phyloP scores from a whole-genome alignment of 2,329 filamentous ascomycete genomes.

The Capronia epimyces region DNA sequence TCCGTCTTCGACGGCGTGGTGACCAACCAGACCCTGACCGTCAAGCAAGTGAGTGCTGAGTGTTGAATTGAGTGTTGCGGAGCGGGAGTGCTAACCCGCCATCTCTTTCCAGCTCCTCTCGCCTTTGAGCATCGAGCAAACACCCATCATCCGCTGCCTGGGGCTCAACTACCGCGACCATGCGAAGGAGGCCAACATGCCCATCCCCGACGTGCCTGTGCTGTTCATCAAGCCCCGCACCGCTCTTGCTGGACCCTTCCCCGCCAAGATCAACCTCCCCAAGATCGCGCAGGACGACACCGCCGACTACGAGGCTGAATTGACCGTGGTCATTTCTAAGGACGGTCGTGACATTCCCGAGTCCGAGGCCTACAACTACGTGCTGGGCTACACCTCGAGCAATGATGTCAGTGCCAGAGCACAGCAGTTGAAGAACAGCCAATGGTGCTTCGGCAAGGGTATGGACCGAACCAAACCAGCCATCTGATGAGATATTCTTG shows the following conservation, averaged over 20 bases:
- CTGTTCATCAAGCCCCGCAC: slow-evolving; percentile 38
- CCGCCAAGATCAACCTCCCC: slow-evolving; percentile 30
- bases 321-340: slow-evolving; percentile 35
- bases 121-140: slow-evolving; percentile 47
- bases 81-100: too few relatives aligned
- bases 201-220: slow-evolving; percentile 34
- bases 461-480: slow-evolving; percentile 39
- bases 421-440: slow-evolving; percentile 32
- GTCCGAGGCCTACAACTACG: slow-evolving; percentile 35
- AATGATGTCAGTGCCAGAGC: slow-evolving; percentile 39
- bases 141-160: slow-evolving; percentile 38
- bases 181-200: slow-evolving; percentile 35
- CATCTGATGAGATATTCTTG: too few relatives aligned
- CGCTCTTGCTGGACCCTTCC: slow-evolving; percentile 31
- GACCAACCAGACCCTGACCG: slow-evolving; percentile 26
- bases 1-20: slow-evolving; percentile 35
- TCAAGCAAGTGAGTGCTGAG: slow-evolving; percentile 1
- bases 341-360: slow-evolving; percentile 35
- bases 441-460: slow-evolving; percentile 39
- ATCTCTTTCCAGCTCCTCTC: not conserved
- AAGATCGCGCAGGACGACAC: slow-evolving; percentile 35
- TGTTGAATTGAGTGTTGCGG: too few relatives aligned
- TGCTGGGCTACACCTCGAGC: slow-evolving; percentile 37
- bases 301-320: slow-evolving; percentile 40
- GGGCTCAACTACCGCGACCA: slow-evolving; percentile 44